phyloP scores from a whole-genome alignment of 1,139 yeast species.

The Saccharomycopsis phalli region DNA sequence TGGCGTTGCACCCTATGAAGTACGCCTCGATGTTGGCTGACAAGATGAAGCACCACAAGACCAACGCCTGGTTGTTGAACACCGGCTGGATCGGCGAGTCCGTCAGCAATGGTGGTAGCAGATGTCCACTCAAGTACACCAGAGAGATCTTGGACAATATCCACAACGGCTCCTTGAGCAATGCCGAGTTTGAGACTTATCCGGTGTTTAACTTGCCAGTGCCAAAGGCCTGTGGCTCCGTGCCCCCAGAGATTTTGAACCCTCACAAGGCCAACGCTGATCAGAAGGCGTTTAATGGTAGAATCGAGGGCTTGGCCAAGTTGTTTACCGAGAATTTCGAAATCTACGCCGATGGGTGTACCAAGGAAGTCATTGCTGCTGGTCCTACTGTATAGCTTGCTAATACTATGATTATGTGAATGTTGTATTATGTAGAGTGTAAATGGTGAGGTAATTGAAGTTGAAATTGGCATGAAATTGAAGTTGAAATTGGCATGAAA shows the following conservation, averaged over 20 bases:
- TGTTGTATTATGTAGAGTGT: too few relatives aligned
- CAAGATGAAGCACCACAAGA: conserved; percentile 81
- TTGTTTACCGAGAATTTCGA: conserved; percentile 81
- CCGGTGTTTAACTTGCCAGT: conserved; percentile 83
- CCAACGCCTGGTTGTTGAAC: conserved; percentile 93
- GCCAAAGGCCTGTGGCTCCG: conserved; percentile 75
- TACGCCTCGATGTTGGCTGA: conserved; percentile 95
- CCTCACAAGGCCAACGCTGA: conserved; percentile 73
- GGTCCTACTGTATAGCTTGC: conserved; percentile 61
- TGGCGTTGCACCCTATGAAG: conserved; percentile 96
- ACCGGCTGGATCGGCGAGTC: conserved; percentile 99
- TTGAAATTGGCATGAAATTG: too few relatives aligned
- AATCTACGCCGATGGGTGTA: conserved; percentile 76
- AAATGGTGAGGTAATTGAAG: too few relatives aligned
- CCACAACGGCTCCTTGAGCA: conserved; percentile 80
- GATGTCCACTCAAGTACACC: conserved; percentile 97
- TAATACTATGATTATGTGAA: too few relatives aligned
- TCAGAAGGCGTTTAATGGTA: conserved; percentile 36
- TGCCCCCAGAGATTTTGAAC: conserved; percentile 78
- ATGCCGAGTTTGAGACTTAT: conserved; percentile 75
- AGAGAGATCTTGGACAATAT: conserved; percentile 94
- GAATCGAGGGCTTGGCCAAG: conserved; percentile 59
- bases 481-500: too few relatives aligned
- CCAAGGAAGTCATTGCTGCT: conserved; percentile 83
- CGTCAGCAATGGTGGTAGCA: conserved; percentile 87